Evolutionary conservation across 2,329 filamentous ascomycete species (phyloP).

Genomic region (Clarireedia homoeocarpa): DNA sequence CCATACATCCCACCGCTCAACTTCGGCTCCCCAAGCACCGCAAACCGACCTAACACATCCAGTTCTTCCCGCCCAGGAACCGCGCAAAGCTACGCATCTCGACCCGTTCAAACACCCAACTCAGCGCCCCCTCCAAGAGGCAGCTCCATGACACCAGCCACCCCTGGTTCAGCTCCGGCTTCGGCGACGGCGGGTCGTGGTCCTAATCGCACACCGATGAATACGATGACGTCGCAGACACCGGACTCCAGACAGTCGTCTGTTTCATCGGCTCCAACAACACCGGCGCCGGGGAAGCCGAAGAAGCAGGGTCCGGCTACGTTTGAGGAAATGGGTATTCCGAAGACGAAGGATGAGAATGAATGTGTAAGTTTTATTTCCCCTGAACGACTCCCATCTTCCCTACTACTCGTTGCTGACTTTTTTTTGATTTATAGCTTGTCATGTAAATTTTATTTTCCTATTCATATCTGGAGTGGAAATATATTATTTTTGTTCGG

Average conservation of each 20-base stretch:
- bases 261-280: conserved; percentile 10
- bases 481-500: background rate
- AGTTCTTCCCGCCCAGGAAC: conserved; percentile 3
- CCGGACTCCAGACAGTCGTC: conserved; percentile 8
- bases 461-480: background rate
- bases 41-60: conserved; percentile 8
- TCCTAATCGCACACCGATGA: background rate
- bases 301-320: conserved; percentile 69
- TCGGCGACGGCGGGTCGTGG: background rate
- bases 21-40: conserved; percentile 2
- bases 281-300: conserved; percentile 29
- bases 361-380: conserved; percentile 61
- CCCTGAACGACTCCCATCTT: too few species aligned
- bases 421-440: conserved; percentile 16
- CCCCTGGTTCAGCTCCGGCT: background rate
- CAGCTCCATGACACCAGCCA: conserved; percentile 16
- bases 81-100: background rate
- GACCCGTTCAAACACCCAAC: background rate
- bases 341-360: conserved; percentile 70
- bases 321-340: conserved; percentile 97
- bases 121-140: conserved; percentile 15
- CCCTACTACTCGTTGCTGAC: background rate
- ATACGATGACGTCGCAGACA: background rate
- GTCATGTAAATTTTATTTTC: conserved; percentile 22
- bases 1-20: conserved; percentile 6